Conservation (phyloP, 169 alveolate genomes). For the Eimeria necatrix region DNA sequence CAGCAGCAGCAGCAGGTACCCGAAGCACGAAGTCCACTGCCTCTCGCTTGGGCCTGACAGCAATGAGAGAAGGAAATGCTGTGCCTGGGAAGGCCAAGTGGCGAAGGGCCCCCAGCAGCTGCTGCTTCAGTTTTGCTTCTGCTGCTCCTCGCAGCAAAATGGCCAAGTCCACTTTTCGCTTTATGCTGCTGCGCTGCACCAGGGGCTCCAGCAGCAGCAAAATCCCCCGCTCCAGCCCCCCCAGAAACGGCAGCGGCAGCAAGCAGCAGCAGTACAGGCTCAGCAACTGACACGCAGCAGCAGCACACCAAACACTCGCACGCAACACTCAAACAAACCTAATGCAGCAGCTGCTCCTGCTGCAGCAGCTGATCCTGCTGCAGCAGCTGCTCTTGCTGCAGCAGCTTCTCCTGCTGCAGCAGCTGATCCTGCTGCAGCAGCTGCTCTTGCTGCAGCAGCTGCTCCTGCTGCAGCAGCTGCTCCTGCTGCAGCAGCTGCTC, state of each 20-base stretch:
- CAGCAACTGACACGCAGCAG: not conserved
- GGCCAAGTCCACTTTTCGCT: not conserved
- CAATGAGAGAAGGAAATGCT: not conserved
- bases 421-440: not conserved
- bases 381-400: not conserved
- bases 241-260: not conserved
- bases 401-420: constrained; percentile 14
- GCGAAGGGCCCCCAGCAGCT: not conserved
- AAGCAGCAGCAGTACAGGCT: not conserved
- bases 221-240: not conserved
- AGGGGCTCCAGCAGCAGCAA: not conserved
- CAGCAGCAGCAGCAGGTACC: not conserved
- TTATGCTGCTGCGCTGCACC: not conserved
- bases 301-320: not conserved
- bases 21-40: not conserved
- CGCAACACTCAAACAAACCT: not conserved
- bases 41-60: not conserved
- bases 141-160: not conserved
- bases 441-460: constrained; percentile 20
- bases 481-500: constrained; percentile 1
- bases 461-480: not conserved
- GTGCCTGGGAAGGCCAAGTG: not conserved
- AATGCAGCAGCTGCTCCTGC: constrained; percentile 19
- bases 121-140: constrained; percentile 15
- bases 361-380: not conserved